These are phyloP conservation scores for Bjerkandera adusta DNA, from an alignment of 1,284 basidiomycete genomes.

Conservation along the genomic window DNA sequence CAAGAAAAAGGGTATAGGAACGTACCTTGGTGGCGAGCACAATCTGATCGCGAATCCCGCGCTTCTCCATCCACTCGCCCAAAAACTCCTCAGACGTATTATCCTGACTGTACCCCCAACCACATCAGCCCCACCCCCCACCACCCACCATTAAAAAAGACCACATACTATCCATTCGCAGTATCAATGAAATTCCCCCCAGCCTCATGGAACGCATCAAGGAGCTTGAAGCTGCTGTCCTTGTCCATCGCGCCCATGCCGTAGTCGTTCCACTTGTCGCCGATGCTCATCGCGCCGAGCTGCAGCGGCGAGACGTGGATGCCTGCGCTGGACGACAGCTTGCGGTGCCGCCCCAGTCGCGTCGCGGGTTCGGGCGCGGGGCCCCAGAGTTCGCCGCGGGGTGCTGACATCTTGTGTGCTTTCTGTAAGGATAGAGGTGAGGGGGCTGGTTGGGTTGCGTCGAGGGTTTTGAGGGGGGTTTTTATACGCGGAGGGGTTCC, in stretches of 20 bases:
- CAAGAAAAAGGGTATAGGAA: background rate
- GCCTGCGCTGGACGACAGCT: conserved; percentile 18
- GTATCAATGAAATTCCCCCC: conserved; percentile 21
- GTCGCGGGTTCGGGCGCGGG: conserved; percentile 13
- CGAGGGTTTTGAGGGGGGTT: too few species aligned
- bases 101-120: conserved; percentile 11
- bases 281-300: conserved; percentile 47
- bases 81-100: conserved; percentile 16
- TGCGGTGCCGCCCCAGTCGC: conserved; percentile 22
- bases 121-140: too few species aligned
- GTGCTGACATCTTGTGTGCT: too few species aligned
- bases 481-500: too few species aligned
- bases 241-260: conserved; percentile 23
- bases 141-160: too few species aligned
- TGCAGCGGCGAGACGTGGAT: conserved; percentile 46
- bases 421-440: too few species aligned
- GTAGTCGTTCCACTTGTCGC: conserved; percentile 33
- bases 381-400: too few species aligned
- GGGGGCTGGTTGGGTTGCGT: too few species aligned
- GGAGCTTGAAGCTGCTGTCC: conserved; percentile 23
- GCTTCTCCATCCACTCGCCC: conserved; percentile 19
- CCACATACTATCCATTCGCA: conserved; percentile 16
- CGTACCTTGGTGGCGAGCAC: conserved; percentile 18
- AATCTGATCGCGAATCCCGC: conserved; percentile 15
- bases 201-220: conserved; percentile 22